Percentiles rank a stretch among this genome's conserved stretches.
Evolutionary conservation across 1,284 basidiomycete genomes (phyloP).

Genomic region (Gymnopus androsaceus): DNA sequence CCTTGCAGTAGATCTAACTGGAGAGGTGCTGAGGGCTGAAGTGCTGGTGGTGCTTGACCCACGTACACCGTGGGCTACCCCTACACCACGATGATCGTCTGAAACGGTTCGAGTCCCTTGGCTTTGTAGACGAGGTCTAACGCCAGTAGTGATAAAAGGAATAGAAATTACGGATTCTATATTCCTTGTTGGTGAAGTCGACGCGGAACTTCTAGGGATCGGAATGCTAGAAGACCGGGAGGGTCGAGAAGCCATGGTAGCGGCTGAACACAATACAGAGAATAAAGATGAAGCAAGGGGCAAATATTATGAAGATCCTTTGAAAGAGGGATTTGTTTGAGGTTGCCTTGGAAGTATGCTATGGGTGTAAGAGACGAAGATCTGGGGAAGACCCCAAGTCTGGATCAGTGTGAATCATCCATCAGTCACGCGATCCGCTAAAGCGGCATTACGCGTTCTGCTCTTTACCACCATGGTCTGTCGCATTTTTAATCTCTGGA

Average conservation of each 20-base stretch:
- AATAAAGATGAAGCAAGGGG: too few relatives aligned
- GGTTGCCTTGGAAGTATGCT: not conserved
- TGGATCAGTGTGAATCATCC: not conserved
- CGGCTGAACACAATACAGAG: too few relatives aligned
- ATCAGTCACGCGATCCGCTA: not conserved
- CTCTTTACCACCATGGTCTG: conserved; percentile 10
- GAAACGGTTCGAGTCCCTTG: conserved; percentile 27
- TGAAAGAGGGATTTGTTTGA: not conserved
- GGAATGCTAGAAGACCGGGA: conserved; percentile 66
- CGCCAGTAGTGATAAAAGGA: conserved; percentile 46
- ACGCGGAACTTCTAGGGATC: conserved; percentile 49
- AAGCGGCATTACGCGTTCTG: conserved; percentile 2
- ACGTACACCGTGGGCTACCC: conserved; percentile 37
- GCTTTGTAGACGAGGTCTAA: conserved; percentile 37
- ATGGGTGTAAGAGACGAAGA: not conserved
- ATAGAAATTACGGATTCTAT: conserved; percentile 66
- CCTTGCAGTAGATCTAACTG: conserved; percentile 39
- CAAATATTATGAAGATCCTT: not conserved
- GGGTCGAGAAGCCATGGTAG: conserved; percentile 51
- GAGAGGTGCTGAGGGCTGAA: conserved; percentile 34
- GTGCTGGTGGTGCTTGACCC: conserved; percentile 29
- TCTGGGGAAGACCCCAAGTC: not conserved
- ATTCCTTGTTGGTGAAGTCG: conserved; percentile 51
- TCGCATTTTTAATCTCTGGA: too few relatives aligned
- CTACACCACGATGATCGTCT: conserved; percentile 33